Conservation (phyloP, 2,329 filamentous ascomycete genomes). For the Sclerotinia borealis region DNA sequence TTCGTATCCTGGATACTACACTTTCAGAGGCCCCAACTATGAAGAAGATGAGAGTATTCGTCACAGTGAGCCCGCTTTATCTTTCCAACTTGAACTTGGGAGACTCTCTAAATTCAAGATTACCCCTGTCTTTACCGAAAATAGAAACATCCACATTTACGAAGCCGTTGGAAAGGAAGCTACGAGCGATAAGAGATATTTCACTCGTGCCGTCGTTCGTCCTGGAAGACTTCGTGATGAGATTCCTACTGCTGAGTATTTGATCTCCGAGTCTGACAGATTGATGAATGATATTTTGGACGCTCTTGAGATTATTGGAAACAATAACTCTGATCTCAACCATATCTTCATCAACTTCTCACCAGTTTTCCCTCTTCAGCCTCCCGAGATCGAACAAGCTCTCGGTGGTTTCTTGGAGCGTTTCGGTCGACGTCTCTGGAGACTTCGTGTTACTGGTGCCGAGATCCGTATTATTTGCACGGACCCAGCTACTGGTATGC, state of each 20-base stretch:
- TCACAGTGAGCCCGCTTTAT: slow-evolving; percentile 91
- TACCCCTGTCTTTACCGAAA: slow-evolving; percentile 97
- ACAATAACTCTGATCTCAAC: slow-evolving; percentile 98
- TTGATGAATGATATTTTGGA: slow-evolving; percentile 97
- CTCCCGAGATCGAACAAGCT: slow-evolving; percentile 84
- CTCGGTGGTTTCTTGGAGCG: slow-evolving; percentile 93
- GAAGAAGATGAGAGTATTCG: slow-evolving; percentile 92
- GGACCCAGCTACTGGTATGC: slow-evolving; percentile 73
- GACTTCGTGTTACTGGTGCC: slow-evolving; percentile 90
- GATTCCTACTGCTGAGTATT: slow-evolving; percentile 96
- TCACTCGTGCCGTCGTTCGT: slow-evolving; percentile 90
- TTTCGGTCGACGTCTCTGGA: slow-evolving; percentile 91
- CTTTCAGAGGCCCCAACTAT: slow-evolving; percentile 89
- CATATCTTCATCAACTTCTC: slow-evolving; percentile 99
- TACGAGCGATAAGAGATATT: slow-evolving; percentile 97
- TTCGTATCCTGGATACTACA: slow-evolving; percentile 94
- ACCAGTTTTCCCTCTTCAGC: slow-evolving; percentile 87
- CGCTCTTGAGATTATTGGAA: slow-evolving; percentile 95
- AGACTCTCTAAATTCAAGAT: slow-evolving; percentile 96
- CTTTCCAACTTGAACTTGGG: slow-evolving; percentile 96
- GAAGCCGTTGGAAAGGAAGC: slow-evolving; percentile 92
- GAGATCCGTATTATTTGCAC: slow-evolving; percentile 99
- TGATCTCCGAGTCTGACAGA: slow-evolving; percentile 94
- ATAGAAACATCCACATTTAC: slow-evolving; percentile 98
- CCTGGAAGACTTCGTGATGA: slow-evolving; percentile 92